Evolutionary conservation across 2,329 filamentous ascomycete species (phyloP), one percentile per base, ranked within the genome.

Genomic region (Graphilbum sp.): DNA sequence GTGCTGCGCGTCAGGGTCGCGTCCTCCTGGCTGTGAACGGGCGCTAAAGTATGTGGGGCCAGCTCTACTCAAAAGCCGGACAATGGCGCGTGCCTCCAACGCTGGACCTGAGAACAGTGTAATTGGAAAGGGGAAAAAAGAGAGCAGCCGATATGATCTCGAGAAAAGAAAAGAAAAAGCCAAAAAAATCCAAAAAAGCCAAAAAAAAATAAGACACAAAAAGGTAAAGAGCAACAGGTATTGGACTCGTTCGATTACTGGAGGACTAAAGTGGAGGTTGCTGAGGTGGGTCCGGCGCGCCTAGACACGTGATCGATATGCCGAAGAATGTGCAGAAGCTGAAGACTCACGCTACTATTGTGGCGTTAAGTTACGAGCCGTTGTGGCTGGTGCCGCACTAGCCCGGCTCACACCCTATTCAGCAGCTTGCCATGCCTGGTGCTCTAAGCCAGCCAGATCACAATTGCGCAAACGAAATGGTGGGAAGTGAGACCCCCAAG

Each of bases 11-110:
- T 40, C 38, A 36, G 29, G 40, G 38, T 43, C 45, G 45, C 45
- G 45, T 46, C 45, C 37, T 41, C 25, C 17, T 18, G 21, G 30
- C 20, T 12, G 16, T n/a, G 37, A 21, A 21, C 40, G 38, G 36
- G 43, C 45, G 45, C 45, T 46, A 46, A 45, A 23, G 27, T 41
- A 35, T 39, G 41, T 41, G 43, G 43, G 41, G 37, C 32, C 5
- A 29, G 27, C 11, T 29, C 27, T 10, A 5, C 10, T n/a, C 8
- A 29, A 8, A 5, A 24, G 21, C 21, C 5, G n/a, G n/a, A n/a
- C n/a, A n/a, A n/a, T n/a, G n/a, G n/a, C n/a, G 21, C 21, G 5
- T 11, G 21, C 27, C 5, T n/a, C 13, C 5, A 15, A 29, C 27
- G 15, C 6, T 5, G 15, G 5, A 29, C 10, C 7, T 5, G 13